A percentile compares a stretch with the other conserved stretches of the same genome.
Conservation (phyloP, 164 flowering plant species). For the Vitis riparia region DNA sequence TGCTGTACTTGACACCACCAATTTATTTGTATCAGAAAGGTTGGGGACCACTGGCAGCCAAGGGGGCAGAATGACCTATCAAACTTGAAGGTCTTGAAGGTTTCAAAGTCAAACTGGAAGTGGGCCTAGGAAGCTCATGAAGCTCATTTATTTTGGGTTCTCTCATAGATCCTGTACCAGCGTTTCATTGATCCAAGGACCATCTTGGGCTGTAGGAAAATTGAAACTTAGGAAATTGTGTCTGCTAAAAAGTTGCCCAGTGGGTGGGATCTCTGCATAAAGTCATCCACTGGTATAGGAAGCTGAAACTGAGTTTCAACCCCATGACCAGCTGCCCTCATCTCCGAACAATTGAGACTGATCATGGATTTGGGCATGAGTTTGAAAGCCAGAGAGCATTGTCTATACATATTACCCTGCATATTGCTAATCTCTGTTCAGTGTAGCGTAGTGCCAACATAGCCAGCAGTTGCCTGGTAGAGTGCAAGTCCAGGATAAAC, state of each 20-base stretch:
- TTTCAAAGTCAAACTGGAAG: conserved; percentile 26
- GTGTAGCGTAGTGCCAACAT: conserved; percentile 73
- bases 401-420: conserved; percentile 71
- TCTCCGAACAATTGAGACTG: conserved; percentile 85
- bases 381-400: conserved; percentile 83
- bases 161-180: conserved; percentile 84
- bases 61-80: conserved; percentile 68
- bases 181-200: conserved; percentile 78
- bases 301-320: conserved; percentile 95
- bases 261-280: conserved; percentile 89
- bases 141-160: conserved; percentile 83
- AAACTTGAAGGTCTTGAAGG: conserved; percentile 35
- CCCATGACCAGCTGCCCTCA: conserved; percentile 96
- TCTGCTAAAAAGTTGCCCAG: conserved; percentile 67
- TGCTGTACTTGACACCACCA: conserved; percentile 34
- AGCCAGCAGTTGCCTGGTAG: conserved; percentile 94
- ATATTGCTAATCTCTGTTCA: conserved; percentile 56
- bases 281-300: conserved; percentile 93
- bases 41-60: conserved; percentile 45
- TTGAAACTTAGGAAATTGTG: conserved; percentile 54
- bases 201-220: conserved; percentile 67
- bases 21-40: conserved; percentile 26
- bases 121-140: conserved; percentile 96
- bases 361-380: conserved; percentile 95
- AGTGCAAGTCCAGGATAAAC: conserved; percentile 93